Conservation (phyloP, 352 stramenopile species). For the Blastocystis hominis region DNA sequence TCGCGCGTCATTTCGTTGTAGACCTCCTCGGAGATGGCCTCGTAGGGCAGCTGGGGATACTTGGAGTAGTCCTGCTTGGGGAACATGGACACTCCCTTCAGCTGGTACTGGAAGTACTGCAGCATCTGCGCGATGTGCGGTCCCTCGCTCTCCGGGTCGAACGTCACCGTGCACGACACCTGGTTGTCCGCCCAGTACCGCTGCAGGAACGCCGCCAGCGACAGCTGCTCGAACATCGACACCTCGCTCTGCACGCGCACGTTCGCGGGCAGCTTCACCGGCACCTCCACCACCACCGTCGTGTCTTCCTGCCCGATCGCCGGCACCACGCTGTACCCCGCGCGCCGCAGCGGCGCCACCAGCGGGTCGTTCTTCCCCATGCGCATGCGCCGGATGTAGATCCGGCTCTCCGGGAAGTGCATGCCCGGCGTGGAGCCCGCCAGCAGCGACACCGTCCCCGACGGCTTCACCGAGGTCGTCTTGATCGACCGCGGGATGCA, state of each 20-base stretch:
- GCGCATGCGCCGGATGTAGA: conserved; percentile 80
- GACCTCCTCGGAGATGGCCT: conserved; percentile 70
- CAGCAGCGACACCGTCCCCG: too few relatives aligned
- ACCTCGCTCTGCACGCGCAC: conserved; percentile 74
- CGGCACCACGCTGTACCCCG: conserved; percentile 71
- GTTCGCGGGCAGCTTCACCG: conserved; percentile 73
- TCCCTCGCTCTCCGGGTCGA: conserved; percentile 72
- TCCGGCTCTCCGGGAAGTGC: conserved; percentile 81
- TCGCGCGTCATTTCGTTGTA: conserved; percentile 25
- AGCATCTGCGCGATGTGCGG: conserved; percentile 71
- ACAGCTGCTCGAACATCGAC: conserved; percentile 78
- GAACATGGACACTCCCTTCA: conserved; percentile 81
- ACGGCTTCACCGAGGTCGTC: conserved; percentile 78
- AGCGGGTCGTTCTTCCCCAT: conserved; percentile 72
- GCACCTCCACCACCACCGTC: conserved; percentile 74
- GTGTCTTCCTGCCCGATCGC: conserved; percentile 70
- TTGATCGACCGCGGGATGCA: conserved; percentile 78
- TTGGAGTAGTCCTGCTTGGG: conserved; percentile 70
- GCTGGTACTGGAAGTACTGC: conserved; percentile 82
- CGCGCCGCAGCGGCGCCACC: conserved; percentile 66
- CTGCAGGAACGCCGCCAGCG: conserved; percentile 79
- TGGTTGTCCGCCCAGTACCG: conserved; percentile 84
- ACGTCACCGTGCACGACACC: too few relatives aligned
- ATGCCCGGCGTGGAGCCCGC: too few relatives aligned
- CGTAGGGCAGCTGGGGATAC: conserved; percentile 80